Base-by-base conservation (phyloP, 2,329 filamentous ascomycete genomes). In the Rutstroemia sp. region DNA sequence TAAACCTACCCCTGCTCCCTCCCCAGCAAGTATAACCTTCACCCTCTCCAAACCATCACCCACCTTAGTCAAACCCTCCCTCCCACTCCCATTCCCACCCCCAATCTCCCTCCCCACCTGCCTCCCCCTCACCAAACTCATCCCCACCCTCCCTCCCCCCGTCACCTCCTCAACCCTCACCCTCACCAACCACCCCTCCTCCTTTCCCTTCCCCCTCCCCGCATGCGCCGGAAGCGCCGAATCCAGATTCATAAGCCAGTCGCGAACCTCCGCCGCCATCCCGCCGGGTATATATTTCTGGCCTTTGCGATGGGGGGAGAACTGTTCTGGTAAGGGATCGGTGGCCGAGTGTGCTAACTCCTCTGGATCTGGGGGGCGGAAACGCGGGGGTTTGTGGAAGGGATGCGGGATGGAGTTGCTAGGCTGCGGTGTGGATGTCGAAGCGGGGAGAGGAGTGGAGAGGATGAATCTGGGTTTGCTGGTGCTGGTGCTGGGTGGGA, bases 291-390 rank as follows among this genome's bases (percentile, higher is more conserved):
- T 47, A 59, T 77, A 81, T 61, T 76, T 76, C 59, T 77, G 72
- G 0, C 72, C 73, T 57, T 73, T 74, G 25, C 77, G 71, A 48
- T 76, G 75, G 1, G 79, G 79, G 0, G 78, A 80, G 65, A 82
- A 82, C 40, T 75, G 72, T 42, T 79, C 75, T 0, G 78, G 78
- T 0, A 78, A 67, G 0, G 76, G 76, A 48, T 70, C 67, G 8
- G 16, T 8, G 21, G 58, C 51, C 12, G 56, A 44, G 36, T 60
- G 58, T 8, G 49, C 21, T 27, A 49, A 48, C n/a, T 61, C 57
- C 0, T 58, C 45, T 9, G 57, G 59, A 48, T 68, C 67, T 19
- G 64, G 63, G 5, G 67, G 67, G 21, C 65, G 63, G 48, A 71
- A 71, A 14, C 64, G 61, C 47, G 68, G 68, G 8, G 67, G 66